These are phyloP conservation scores for Leishmania guyanensis DNA, from an alignment of 208 protist species.

Conservation along the genomic window DNA sequence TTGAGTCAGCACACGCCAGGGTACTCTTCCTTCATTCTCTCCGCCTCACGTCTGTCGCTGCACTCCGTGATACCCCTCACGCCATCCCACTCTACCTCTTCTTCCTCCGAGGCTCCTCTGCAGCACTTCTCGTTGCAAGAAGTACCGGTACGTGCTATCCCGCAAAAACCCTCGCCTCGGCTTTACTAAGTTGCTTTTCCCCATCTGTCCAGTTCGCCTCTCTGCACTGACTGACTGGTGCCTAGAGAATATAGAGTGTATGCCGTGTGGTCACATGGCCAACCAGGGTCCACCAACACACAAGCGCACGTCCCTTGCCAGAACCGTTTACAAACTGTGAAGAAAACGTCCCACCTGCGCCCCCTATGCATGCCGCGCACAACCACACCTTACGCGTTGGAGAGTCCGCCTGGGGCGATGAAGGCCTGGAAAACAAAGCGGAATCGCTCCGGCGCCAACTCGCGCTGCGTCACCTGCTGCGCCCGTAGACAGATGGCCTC, in stretches of 20 bases:
- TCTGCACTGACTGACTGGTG: neutral
- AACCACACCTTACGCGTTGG: slow-evolving; percentile 27
- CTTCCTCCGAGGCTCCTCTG: neutral
- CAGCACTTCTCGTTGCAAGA: neutral
- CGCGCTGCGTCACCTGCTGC: slow-evolving; percentile 65
- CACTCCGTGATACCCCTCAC: neutral
- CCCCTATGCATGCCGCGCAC: no score
- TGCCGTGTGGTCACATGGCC: neutral
- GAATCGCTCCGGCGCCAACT: slow-evolving; percentile 60
- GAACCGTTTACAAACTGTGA: neutral
- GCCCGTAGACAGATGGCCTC: slow-evolving; percentile 80
- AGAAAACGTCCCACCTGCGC: neutral
- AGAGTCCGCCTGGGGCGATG: slow-evolving; percentile 74
- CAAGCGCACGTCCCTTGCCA: neutral
- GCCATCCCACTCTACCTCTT: neutral
- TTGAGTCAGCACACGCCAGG: neutral
- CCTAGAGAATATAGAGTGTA: neutral
- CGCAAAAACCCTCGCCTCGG: neutral
- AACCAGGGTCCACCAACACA: neutral
- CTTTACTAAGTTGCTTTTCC: neutral
- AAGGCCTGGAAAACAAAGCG: slow-evolving; percentile 91
- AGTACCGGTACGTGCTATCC: neutral
- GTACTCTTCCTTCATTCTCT: neutral
- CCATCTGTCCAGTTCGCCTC: no score
- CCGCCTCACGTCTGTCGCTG: neutral